Evolutionary conservation across 805 yeast species (phyloP).

Genomic region (Candida sonorensis): DNA sequence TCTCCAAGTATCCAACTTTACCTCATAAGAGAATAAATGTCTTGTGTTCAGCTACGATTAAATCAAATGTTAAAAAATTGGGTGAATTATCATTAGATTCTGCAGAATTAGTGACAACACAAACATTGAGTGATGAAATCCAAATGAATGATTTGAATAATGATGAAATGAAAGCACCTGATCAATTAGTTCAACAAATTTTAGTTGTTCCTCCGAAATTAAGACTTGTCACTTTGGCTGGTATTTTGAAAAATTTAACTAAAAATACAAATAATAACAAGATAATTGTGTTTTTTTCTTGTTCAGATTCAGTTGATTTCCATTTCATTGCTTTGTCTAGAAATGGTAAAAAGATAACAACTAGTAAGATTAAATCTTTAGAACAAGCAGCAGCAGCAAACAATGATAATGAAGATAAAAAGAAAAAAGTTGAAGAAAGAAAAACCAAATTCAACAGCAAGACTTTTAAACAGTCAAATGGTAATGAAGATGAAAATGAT

Average conservation of each 20-base stretch:
- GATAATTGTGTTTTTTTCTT: constrained; percentile 82
- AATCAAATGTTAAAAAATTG: constrained; percentile 68
- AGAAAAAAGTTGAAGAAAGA: constrained; percentile 4
- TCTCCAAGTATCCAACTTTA: constrained; percentile 42
- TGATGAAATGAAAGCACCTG: constrained; percentile 61
- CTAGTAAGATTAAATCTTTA: constrained; percentile 19
- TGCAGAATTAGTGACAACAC: constrained; percentile 59
- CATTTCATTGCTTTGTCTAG: constrained; percentile 73
- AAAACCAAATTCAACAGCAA: constrained; percentile 3
- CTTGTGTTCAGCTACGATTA: constrained; percentile 92
- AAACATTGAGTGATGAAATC: constrained; percentile 13
- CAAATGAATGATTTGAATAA: constrained; percentile 11
- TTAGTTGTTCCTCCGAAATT: constrained; percentile 90
- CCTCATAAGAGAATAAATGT: constrained; percentile 72
- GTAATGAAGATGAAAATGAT: constrained; percentile 16
- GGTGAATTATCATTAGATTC: constrained; percentile 71
- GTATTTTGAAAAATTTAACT: constrained; percentile 48
- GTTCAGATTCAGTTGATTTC: constrained; percentile 95
- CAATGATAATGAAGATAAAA: constrained; percentile 5
- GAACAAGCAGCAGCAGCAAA: constrained; percentile 4
- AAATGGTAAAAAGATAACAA: constrained; percentile 34
- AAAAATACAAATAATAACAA: constrained; percentile 31
- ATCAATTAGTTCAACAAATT: constrained; percentile 76
- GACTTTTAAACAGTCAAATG: constrained; percentile 3
- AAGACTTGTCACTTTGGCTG: constrained; percentile 75